Evolutionary conservation across 1,139 yeast genomes (phyloP), one percentile per base, ranked within the genome.

Genomic region (Chernovozyma sophiae-reginae): DNA sequence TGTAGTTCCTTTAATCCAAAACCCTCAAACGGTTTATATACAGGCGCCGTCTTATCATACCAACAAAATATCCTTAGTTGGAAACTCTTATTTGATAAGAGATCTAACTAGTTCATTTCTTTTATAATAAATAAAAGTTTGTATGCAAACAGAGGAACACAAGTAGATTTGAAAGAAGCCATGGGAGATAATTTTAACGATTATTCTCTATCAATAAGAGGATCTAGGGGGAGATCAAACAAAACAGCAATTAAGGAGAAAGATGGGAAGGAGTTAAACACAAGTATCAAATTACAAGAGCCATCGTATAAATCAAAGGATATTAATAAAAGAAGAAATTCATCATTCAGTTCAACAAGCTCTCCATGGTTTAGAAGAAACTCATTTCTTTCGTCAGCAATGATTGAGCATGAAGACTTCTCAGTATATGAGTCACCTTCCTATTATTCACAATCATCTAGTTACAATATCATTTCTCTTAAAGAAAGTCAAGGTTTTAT

Each of bases 401-500:
- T 83, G 89, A 64, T 81, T 37, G 71, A 72, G 33, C 66, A 71
- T 51, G 90, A 82, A 48, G 70, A 72, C 39, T 75, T 74, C 43
- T 68, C 77, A 24, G 74, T 79, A 4, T 81, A 81, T 45, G 82
- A 79, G 46, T 58, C 55, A 27, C 63, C 58, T 42, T 58, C 56
- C 35, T 63, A 59, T 44, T 55, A 55, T 37, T 50, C 56, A 13
- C 65, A 61, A 16, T 41, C 58, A 17, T 46, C 63, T 4, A 56
- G 59, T 32, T 65, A 62, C 43, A 66, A 60, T 39, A 64, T 69
- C 13, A 66, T 72, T 32, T 72, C 78, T 25, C 61, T 83, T 26
- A 72, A 71, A 35, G 86, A 81, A 51, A 70, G 81, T 34, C 90
- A 83, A 53, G 92, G 92, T 4, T 83, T 82, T 49, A 61, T 77